Evolutionary conservation across 1,284 basidiomycete species (phyloP).

Genomic region (Earliella scabrosa): DNA sequence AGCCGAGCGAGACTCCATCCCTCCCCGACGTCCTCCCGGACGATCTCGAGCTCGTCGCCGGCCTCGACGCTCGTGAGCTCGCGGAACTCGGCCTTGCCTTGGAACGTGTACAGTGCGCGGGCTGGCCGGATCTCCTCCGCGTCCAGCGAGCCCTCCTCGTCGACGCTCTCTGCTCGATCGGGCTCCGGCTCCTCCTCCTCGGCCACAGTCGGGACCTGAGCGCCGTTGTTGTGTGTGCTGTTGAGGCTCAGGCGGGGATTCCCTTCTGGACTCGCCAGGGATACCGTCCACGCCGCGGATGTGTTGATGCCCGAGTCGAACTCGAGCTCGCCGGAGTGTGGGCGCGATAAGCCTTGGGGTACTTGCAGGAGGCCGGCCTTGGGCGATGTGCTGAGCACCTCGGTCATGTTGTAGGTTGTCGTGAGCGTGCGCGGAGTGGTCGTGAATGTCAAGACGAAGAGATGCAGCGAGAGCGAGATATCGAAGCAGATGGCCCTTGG

Average conservation of each 20-base stretch:
- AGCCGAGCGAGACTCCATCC: constrained; percentile 74
- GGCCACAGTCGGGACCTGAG: constrained; percentile 5
- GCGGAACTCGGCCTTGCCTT: constrained; percentile 72
- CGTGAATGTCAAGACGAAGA: too few relatives aligned
- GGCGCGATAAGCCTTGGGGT: constrained; percentile 19
- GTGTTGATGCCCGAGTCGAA: constrained; percentile 80
- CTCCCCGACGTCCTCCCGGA: constrained; percentile 69
- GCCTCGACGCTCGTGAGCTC: constrained; percentile 64
- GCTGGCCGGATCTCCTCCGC: constrained; percentile 51
- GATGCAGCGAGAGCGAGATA: too few relatives aligned
- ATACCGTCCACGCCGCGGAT: constrained; percentile 75
- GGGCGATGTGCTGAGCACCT: constrained; percentile 9
- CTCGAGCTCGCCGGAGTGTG: constrained; percentile 36
- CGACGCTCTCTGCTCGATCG: constrained; percentile 41
- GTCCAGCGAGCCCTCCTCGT: constrained; percentile 38
- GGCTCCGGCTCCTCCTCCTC: constrained; percentile 39
- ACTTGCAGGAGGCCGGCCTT: constrained; percentile 12
- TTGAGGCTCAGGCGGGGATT: constrained; percentile 23
- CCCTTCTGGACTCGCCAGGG: constrained; percentile 48
- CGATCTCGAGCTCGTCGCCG: constrained; percentile 65
- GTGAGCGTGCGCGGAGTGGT: neutral
- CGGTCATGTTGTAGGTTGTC: constrained; percentile 14
- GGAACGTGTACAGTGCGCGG: constrained; percentile 71
- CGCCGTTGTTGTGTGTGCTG: neutral
- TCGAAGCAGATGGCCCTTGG: neutral